Evolutionary conservation across 305 asterid species (phyloP), one percentile per base, ranked within the genome.

Genomic region (Fraxinus platypoda): DNA sequence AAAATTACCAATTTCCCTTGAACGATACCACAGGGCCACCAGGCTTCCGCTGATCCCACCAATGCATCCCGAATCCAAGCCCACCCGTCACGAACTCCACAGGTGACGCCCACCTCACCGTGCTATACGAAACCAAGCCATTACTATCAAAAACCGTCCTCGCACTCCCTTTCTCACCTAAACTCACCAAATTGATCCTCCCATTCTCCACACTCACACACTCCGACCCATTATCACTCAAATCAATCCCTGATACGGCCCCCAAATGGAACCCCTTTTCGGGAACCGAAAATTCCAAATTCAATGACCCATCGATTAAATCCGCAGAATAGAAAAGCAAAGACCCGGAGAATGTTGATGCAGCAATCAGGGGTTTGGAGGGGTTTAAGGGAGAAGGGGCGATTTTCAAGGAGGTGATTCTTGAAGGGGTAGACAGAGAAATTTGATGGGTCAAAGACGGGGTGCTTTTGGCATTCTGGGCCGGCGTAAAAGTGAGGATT

Each of bases 81-180:
- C 95, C 93, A 46, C 98, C 98, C 7, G 97, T 94, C 76, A 92
- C 95, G 81, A 94, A 94, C 85, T 95, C 98, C 76, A 81, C 85
- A 0, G 95, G 97, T 0, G 97, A 92, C 3, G 98, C 98, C 98
- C 98, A 95, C 84, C 90, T 92, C 57, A 90, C 97, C 3, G 98
- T 83, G 6, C 84, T 88, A 82, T 94, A 95, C 21, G 94, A 87
- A 75, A 92, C 93, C 91, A 93, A 83, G 0, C 98, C 98, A 81
- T 86, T 86, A 54, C 95, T 88, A 80, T 94, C 93, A 83, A 85
- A 95, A 57, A 91, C 89, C 88, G 86, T 90, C 87, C 84, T 88
- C 81, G 83, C 85, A 54, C 88, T 89, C 73, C 87, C 85, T 72
- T 74, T 74, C n/a, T 75, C 86, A 26, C 83, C 86, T 79, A 89